Conservation (phyloP, 768 basidiomycete species). For the Cyclocybe cylindracea region DNA sequence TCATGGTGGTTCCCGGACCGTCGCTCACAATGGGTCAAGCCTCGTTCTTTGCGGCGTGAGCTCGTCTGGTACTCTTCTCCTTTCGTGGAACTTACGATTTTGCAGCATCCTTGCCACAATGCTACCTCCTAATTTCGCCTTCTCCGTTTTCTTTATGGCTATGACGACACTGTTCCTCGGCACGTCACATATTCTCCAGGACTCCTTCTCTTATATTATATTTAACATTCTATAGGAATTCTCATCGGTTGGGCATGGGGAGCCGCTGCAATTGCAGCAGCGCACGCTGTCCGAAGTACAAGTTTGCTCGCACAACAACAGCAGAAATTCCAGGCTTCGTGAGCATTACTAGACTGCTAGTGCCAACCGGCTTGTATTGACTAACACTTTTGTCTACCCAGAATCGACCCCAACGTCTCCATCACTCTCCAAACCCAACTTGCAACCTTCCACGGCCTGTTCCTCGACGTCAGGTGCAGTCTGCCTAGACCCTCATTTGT, state of each 20-base stretch:
- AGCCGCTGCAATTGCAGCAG: conserved; percentile 43
- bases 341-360: conserved; percentile 1
- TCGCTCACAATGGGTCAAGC: conserved; percentile 41
- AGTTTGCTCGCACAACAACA: conserved; percentile 33
- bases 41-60: conserved; percentile 40
- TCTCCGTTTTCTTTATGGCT: conserved; percentile 39
- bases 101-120: conserved; percentile 39
- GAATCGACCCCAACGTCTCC: conserved; percentile 27
- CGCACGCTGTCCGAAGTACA: conserved; percentile 34
- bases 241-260: conserved; percentile 51
- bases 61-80: not conserved
- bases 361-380: not conserved
- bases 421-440: conserved; percentile 30
- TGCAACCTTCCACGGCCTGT: conserved; percentile 38
- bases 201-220: not conserved
- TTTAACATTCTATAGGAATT: conserved; percentile 29
- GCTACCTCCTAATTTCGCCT: conserved; percentile 38
- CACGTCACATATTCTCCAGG: conserved; percentile 3
- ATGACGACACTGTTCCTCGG: conserved; percentile 34
- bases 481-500: too few species aligned
- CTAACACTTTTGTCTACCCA: not conserved
- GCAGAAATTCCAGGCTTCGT: conserved; percentile 36
- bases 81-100: not conserved
- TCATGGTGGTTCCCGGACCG: conserved; percentile 34
- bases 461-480: conserved; percentile 28